Base-by-base conservation (phyloP, 305 asterid genomes). In the Rubia tinctorum region DNA sequence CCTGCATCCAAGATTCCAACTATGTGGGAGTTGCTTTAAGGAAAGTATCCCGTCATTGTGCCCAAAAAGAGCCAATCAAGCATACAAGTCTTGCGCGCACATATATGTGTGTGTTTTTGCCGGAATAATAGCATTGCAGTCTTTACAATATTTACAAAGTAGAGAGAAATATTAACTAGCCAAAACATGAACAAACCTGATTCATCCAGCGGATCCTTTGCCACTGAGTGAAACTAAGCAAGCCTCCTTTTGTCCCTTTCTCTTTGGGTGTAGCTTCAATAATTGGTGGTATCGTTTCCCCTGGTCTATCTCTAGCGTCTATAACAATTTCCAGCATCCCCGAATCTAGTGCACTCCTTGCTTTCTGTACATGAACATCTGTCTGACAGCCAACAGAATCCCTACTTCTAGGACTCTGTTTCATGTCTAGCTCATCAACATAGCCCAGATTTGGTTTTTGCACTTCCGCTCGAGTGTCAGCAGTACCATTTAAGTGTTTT, bases 271-370 rank as follows among this genome's bases (percentile, higher is more conserved):
- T 85, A 58, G 82, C 75, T 79, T 85, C 91, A 58, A 68, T 60
- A 40, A 30, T 66, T 73, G 66, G 43, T 2, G 56, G 47, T 65
- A 73, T 30, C 66, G 80, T 76, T 75, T 82, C 77, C 71, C 69
- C 72, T 68, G 71, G 81, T 42, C 58, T 68, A 55, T 84, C 84
- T 43, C 75, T 77, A 40, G 68, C 74, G 66, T 83, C 90, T 73
- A 89, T 84, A 13, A 89, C 86, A 72, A 91, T 85, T 86, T 89
- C 92, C 70, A 89, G 75, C 42, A 78, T 53, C 75, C 76, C 80
- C 22, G 56, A 53, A 51, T 80, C 85, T 0, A 79, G 73, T 5
- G 79, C 80, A 76, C 78, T 86, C 82, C 83, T 76, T 3, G 80
- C 59, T 75, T 81, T 82, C 18, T 80, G 78, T 59, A 75, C 73